Base-by-base conservation (phyloP, 192 early-diverging fungal genomes). In the Phycomyces nitens region DNA sequence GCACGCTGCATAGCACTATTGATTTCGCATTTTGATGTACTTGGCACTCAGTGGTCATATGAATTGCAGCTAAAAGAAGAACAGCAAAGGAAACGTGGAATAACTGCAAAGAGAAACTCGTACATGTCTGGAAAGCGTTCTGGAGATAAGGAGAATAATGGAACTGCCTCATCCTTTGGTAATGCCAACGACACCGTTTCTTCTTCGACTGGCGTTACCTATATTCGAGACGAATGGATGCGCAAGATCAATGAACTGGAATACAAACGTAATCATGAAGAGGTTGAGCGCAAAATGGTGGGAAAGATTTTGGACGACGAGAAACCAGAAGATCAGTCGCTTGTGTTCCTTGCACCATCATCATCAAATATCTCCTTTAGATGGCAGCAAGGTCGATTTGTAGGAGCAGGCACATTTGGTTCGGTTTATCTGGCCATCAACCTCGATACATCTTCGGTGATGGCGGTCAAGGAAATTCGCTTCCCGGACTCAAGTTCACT, bases 381-480 rank as follows among this genome's bases (percentile, higher is more conserved):
- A 23, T 96, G 92, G 92, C 90, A 94, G 61, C 86, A 89, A 60
- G 92, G 89, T 16, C 84, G 86, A 55, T 91, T 86, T 57, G 84
- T 96, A 44, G 92, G 94, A 3, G 84, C 90, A 15, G 94, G 94
- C 43, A 87, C 91, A 0, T 96, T 88, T 77, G 94, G 94, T 6
- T 86, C 90, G 0, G 94, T 95, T 20, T 93, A 92, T 69, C 77
- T 89, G 52, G 94, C 87, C 6, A 86, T 89, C 60, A 94, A 94
- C 52, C 80, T 92, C 34, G 89, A 91, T 65, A 84, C 89, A 2
- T 87, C 89, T 39, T 89, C 88, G 53, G 64, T 94, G 16, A 92
- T 96, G 88, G 94, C 94, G 0, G 94, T 94, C 65, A 96, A 96
- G 70, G 94, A 94, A 64, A 96, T 96, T 58, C 79, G 88, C 21